Base-by-base conservation (phyloP, 352 stramenopile genomes). In the Phytophthora melonis region DNA sequence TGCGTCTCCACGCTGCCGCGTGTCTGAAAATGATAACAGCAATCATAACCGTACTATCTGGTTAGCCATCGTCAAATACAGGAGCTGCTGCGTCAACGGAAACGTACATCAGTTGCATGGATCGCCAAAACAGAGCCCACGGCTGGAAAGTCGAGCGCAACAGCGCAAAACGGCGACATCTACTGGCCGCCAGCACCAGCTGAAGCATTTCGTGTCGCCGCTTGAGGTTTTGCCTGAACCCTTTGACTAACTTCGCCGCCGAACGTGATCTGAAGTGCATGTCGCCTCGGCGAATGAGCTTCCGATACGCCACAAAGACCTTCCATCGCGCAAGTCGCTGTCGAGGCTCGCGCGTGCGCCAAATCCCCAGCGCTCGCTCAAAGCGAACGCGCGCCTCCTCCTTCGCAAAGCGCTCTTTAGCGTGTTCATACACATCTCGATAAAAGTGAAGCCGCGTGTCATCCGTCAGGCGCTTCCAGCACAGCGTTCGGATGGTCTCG, bases 391-490 rank as follows among this genome's bases (percentile, higher is more conserved):
- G 68, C 3, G 68, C 59, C 47, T 87, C 78, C 53, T 91, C 83
- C 30, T 79, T 59, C 9, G 69, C 70, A 19, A 91, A 80, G 9
- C 72, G 63, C 3, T 76, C 60, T 23, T 80, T 78, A 2, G 82
- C 83, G 18, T 87, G 69, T 0, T 72, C 7, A 66, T 89, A 89
- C 52, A 88, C 43, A 19, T 84, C 77, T 36, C 72, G 78, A 53
- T 87, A 91, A 68, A 86, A 91, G 2, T 65, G 49, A 2, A 93
- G 74, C 0, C 83, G 82, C 58, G 78, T 90, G 62, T 93, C 86
- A 52, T 91, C 86, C 0, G 84, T 88, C 5, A 93, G 63, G 4
- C 82, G 78, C 11, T 77, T 73, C 83, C 83, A 93, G 58, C 80
- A 88, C 19, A 83, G 70, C 9, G 53, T 66, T 50, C 78, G 81